These are phyloP conservation scores for Aspergillus proliferans DNA, from an alignment of 2,329 filamentous ascomycete genomes.

Conservation along the genomic window DNA sequence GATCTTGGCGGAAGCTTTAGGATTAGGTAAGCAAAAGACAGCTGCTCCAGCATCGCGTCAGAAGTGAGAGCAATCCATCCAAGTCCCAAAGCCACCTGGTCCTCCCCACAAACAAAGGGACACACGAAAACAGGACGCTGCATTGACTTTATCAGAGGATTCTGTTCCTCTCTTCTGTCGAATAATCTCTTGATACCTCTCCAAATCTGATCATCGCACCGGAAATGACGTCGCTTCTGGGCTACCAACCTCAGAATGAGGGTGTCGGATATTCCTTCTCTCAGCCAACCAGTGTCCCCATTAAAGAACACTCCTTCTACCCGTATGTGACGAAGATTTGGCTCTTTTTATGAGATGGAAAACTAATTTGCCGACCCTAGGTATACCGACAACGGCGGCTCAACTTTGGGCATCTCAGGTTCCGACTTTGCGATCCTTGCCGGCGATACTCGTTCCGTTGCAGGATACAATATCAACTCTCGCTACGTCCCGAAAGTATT, in stretches of 20 bases:
- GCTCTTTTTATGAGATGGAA: neutral
- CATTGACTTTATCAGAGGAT: constrained; percentile 3
- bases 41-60: constrained; percentile 32
- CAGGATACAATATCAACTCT: constrained; percentile 98
- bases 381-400: constrained; percentile 97
- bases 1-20: constrained; percentile 6
- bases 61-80: constrained; percentile 9
- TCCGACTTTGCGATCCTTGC: constrained; percentile 93
- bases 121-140: constrained; percentile 1
- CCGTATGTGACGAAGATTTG: constrained; percentile 56
- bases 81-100: neutral
- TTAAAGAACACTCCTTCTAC: constrained; percentile 72
- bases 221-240: constrained; percentile 51
- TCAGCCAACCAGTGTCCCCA: constrained; percentile 44
- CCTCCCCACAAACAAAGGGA: neutral
- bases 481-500: constrained; percentile 94
- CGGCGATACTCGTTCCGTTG: constrained; percentile 91
- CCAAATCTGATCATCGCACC: constrained; percentile 1
- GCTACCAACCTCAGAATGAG: constrained; percentile 44
- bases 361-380: constrained; percentile 23
- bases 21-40: constrained; percentile 35
- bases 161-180: constrained; percentile 4
- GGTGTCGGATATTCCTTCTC: constrained; percentile 57
- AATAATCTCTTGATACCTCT: neutral
- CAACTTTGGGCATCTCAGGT: constrained; percentile 89